phyloP scores from a whole-genome alignment of 2,329 filamentous ascomycete species.

The Trichoderma simmonsii region DNA sequence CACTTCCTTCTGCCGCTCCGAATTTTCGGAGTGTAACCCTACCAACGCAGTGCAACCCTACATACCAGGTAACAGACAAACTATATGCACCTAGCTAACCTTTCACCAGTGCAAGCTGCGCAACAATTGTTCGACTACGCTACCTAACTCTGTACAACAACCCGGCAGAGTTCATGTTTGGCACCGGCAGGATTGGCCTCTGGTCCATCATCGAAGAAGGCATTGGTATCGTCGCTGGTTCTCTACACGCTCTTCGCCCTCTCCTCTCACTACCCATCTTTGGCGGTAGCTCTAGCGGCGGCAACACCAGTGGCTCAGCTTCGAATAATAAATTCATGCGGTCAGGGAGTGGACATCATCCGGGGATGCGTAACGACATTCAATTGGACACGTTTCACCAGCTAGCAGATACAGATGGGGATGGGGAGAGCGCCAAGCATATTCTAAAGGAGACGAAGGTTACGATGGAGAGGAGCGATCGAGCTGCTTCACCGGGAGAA shows the following conservation, averaged over 20 bases:
- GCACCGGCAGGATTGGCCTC: slow-evolving; percentile 11
- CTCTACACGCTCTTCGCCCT: slow-evolving; percentile 10
- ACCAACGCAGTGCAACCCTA: neutral
- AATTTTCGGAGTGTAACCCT: too few species aligned
- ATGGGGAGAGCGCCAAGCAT: slow-evolving; percentile 11
- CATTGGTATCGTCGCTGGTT: slow-evolving; percentile 12
- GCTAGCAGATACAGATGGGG: slow-evolving; percentile 1
- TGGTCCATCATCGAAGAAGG: slow-evolving; percentile 12
- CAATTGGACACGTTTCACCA: slow-evolving; percentile 4
- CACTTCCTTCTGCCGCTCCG: neutral
- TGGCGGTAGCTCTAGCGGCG: neutral
- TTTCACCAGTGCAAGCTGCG: slow-evolving; percentile 8
- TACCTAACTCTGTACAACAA: slow-evolving; percentile 8
- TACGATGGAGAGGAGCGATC: neutral
- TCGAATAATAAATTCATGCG: slow-evolving; percentile 1
- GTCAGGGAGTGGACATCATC: neutral
- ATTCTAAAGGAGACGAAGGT: slow-evolving; percentile 8
- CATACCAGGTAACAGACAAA: neutral
- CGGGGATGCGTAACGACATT: neutral
- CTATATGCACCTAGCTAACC: neutral
- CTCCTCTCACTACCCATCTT: slow-evolving; percentile 10
- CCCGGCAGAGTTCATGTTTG: slow-evolving; percentile 13
- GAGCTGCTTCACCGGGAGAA: neutral
- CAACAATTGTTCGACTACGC: slow-evolving; percentile 13
- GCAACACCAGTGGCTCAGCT: neutral